Base-by-base conservation (phyloP, 164 flowering plant species). In the Cinnamomum chago region DNA sequence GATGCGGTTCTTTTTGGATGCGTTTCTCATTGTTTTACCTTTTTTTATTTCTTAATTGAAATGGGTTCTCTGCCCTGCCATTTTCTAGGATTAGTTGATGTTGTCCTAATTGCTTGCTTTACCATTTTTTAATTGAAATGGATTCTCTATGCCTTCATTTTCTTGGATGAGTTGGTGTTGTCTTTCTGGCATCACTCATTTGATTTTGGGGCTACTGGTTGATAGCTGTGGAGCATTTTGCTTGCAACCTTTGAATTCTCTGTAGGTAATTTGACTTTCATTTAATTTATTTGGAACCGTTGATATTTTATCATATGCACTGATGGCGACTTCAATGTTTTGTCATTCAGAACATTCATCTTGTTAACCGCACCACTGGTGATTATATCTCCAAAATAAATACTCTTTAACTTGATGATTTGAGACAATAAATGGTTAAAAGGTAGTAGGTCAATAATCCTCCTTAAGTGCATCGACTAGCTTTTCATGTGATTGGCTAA, bases 1-100 rank as follows among this genome's bases (percentile, higher is more conserved):
- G 76, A 66, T 76, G 83, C 73, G 76, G 69, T 27, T 75, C 77
- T 65, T 70, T 78, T 75, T 73, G 67, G 67, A 77, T 73, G 73
- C 69, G 72, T 51, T 11, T 66, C 28, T 74, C n/a, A 12, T 68
- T 50, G 67, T 13, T 64, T 64, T 64, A 5, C 67, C 25, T 64
- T 64, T 22, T 22, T 22, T 22, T 27, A 64, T 64, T 64, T 2
- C 25, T 64, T 22, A 64, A 64, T 64, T 64, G 28, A 64, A 67
- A 50, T 55, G 58, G 24, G 47, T 47, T 51, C 74, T 74, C 20
- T 68, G 71, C n/a, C 33, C 47, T 40, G 47, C 58, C 66, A 40
- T 18, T 51, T 70, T 58, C 47, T 72, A 18, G 70, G 35, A n/a
- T 72, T 68, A 28, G 72, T 40, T 58, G 65, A 27, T 22, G 64